Evolutionary conservation across 176 grass and related monocot genomes (phyloP).

Genomic region (Triticum urartu): DNA sequence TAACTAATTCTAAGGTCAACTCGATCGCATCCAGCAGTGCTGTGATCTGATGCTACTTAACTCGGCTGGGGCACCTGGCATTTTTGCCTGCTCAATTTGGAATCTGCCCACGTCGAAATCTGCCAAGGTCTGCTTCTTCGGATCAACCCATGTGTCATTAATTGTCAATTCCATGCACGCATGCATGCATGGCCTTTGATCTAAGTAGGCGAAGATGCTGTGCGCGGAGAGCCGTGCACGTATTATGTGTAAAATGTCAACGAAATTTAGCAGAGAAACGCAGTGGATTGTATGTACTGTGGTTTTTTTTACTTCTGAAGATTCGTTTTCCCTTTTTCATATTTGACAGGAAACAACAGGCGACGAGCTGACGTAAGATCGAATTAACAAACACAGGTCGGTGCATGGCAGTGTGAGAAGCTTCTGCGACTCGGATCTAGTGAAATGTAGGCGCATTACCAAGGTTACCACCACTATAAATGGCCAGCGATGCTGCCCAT

Average conservation of each 20-base stretch:
- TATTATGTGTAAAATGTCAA: constrained; percentile 13
- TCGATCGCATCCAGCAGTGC: background rate
- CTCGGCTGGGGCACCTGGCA: background rate
- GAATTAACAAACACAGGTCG: background rate
- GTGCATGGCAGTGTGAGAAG: background rate
- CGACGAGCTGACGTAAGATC: background rate
- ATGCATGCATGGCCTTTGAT: background rate
- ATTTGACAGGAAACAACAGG: background rate
- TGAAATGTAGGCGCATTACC: too few relatives aligned
- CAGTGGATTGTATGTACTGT: background rate
- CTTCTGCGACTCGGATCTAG: background rate
- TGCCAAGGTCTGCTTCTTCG: background rate
- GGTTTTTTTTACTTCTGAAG: background rate
- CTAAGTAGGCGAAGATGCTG: background rate
- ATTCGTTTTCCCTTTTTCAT: background rate
- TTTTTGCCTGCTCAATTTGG: background rate
- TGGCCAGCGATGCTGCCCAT: background rate
- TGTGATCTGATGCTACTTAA: background rate
- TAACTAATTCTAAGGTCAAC: background rate
- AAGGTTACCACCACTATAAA: constrained; percentile 19
- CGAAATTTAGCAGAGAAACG: background rate
- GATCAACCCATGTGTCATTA: too few relatives aligned
- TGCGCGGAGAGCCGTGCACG: background rate
- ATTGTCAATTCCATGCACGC: too few relatives aligned
- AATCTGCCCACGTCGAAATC: background rate